Base-by-base conservation (phyloP, 2,329 filamentous ascomycete species). In the Fusarium stilboides region DNA sequence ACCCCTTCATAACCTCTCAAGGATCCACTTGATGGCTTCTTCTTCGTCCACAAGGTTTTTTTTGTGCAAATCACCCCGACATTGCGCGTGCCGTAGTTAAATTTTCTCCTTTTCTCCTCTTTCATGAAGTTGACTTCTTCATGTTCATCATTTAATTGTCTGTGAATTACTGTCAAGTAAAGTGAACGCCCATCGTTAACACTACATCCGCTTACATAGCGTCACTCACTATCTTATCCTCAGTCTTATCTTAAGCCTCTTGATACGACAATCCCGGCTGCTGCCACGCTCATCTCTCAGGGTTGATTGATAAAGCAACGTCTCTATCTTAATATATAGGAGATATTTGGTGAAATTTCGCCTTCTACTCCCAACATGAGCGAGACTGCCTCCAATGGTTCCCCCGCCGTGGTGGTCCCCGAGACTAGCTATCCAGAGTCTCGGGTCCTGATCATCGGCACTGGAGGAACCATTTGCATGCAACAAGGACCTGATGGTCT, bases 401-500 rank as follows among this genome's bases (percentile, higher is more conserved):
- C 63, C n/a, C 60, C 62, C 24, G 44, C 57, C n/a, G 42, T 62
- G 26, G 49, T 57, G 19, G 56, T 62, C 13, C 65, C 62, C 31
- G 73, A 71, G 55, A 66, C 71, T 49, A 79, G 76, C 10, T 84
- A 84, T 60, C 91, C 91, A 13, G 93, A 97, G 78, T 93, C 93
- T 24, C 87, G 92, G 61, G 92, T 98, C 14, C 85, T 98, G 69
- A 92, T 97, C 75, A 93, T 97, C 79, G 95, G 97, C 83, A 97
- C 94, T 14, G 94, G 93, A 63, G 92, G 92, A 44, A 94, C 92
- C 8, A 97, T 97, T 75, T 97, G 94, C 81, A 97, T 98, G 94
- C 89, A 91, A 76, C 91, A 90, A 56, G 94, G 93, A 12, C 86
- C 88, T 10, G 88, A 94, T 70, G 94, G 94, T 2, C 88, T 97